Evolutionary conservation across 306 rosid species (phyloP), one percentile per base, ranked within the genome.

Genomic region (Pueraria montana): DNA sequence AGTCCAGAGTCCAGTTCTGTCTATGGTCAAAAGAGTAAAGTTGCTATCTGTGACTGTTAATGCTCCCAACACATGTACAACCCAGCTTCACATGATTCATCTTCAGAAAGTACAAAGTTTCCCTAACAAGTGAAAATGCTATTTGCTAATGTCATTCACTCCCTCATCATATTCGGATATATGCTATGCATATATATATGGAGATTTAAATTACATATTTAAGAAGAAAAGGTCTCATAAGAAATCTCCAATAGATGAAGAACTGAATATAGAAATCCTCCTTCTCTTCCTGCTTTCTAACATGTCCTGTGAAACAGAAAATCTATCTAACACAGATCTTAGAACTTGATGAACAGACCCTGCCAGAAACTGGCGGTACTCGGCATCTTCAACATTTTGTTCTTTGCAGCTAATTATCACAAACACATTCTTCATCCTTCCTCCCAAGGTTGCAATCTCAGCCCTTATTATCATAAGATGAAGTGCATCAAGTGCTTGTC

Each of bases 361-460:
- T 9, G 87, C 90, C 7, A 84, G 89, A 79, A 88, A 67, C 80
- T 71, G 87, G 1, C 88, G 85, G 55, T 83, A 74, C 56, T 85
- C 90, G 2, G 78, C 77, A 23, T 85, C 87, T 74, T 86, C 87
- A 5, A 78, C 71, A 9, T 73, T 74, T 18, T 84, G 81, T 61
- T 86, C 90, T 82, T 85, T 81, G 81, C 89, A 79, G 70, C 87
- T 86, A 52, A 87, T 91, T 40, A 93, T 80, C 55, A 91, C 91
- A 83, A 93, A 83, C 26, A 87, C 93, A 63, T 93, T 93, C 80
- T 88, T 87, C 95, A 93, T 93, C 77, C 97, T 84, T 30, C 86
- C 89, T 45, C 89, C 92, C 75, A 93, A 87, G 40, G 95, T 93
- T 45, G 89, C 90, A 45, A 86, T 87, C 78, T 93, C 94, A 26